Base-by-base conservation (phyloP, 202 grass and related monocot species). In the Dendrocalamus latiflorus region DNA sequence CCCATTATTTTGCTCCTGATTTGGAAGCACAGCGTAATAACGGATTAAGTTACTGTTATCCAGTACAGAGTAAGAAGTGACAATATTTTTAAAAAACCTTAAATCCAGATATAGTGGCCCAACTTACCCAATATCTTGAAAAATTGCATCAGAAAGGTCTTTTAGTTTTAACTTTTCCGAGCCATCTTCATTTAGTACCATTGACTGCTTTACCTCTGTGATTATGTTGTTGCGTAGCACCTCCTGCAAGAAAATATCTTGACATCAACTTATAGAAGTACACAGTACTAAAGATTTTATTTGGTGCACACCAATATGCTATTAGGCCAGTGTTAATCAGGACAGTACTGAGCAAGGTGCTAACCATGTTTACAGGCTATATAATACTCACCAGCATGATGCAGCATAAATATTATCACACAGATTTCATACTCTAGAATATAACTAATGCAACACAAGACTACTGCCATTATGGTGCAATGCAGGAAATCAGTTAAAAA, bases 1-100 rank as follows among this genome's bases (percentile, higher is more conserved):
- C 89, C 96, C 96, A 98, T 98, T 74, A 98, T 81, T 84, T 92
- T 98, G 71, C 83, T 89, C 89, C 96, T 95, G 83, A 61, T 88
- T 26, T 63, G 60, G 65, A 86, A 88, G n/a, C 68, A 9, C 20
- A 57, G 65, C 12, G 2, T 45, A 63, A 56, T 83, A 77, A 68
- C 6, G 50, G 24, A 25, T 68, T 26, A 49, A 51, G 15, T 48
- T 83, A 69, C 7, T 64, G 65, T 22, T 22, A 70, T 74, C 74
- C 49, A 48, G 5, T 21, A 41, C 54, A 56, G 24, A 48, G 58
- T 63, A 20, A 57, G n/a, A n/a, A n/a, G n/a, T n/a, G 3, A 10
- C 47, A 20, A 72, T 24, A 79, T 28, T 69, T 88, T 24, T 81
- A 67, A 75, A 34, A 34, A 2, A 14, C 12, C 25, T 65, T 38